Conservation (phyloP, 768 basidiomycete species). For the Postia placenta region DNA sequence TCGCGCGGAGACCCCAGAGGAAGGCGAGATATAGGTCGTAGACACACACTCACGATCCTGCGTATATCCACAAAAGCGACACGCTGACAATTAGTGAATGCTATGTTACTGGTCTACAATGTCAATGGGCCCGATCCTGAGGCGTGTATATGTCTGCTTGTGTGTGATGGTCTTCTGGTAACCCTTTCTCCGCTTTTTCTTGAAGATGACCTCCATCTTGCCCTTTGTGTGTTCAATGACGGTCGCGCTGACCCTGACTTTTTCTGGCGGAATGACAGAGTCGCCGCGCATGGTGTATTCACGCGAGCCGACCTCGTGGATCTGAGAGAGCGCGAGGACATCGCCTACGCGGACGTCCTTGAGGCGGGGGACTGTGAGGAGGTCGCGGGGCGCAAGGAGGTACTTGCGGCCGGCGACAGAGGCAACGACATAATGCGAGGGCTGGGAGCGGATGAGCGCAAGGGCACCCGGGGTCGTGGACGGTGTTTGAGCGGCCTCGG, state of each 20-base stretch:
- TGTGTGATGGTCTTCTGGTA: constrained; percentile 91
- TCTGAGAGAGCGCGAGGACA: constrained; percentile 71
- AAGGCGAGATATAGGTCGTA: constrained; percentile 70
- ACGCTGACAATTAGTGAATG: constrained; percentile 15
- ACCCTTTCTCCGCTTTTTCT: constrained; percentile 98
- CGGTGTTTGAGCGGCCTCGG: constrained; percentile 23
- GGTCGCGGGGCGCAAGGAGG: constrained; percentile 83
- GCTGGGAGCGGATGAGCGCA: constrained; percentile 81
- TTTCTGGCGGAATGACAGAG: constrained; percentile 57
- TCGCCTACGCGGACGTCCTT: constrained; percentile 85
- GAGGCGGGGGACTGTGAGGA: constrained; percentile 90
- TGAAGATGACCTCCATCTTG: constrained; percentile 84
- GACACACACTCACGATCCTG: constrained; percentile 1
- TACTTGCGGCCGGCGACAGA: constrained; percentile 83
- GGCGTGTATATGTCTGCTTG: constrained; percentile 93
- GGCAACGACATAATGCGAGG: constrained; percentile 88
- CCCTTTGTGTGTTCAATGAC: constrained; percentile 99
- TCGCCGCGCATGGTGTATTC: constrained; percentile 88
- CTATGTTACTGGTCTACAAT: constrained; percentile 31
- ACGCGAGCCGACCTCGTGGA: constrained; percentile 92
- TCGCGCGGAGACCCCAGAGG: constrained; percentile 78
- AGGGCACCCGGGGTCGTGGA: constrained; percentile 57
- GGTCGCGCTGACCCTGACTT: constrained; percentile 76
- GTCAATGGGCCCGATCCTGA: constrained; percentile 81
- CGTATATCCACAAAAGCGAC: background rate